Evolutionary conservation across 768 basidiomycete genomes (phyloP).

Genomic region (Tricholoma furcatifolium): DNA sequence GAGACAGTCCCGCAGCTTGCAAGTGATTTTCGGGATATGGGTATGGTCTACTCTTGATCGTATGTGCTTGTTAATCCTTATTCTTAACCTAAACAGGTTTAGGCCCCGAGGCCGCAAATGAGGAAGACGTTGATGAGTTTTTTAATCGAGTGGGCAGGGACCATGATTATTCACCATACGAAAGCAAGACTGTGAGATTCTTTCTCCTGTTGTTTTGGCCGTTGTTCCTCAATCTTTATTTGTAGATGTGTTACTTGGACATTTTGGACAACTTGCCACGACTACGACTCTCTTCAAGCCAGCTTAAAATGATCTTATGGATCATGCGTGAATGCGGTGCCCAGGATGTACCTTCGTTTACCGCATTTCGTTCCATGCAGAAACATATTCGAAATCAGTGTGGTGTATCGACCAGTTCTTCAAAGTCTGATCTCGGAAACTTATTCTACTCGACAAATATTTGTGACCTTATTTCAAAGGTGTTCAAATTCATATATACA

Average conservation of each 20-base stretch:
- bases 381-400: neutral
- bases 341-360: neutral
- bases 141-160: neutral
- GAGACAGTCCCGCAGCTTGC: too few species aligned
- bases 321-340: neutral
- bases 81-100: too few species aligned
- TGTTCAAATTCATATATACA: neutral
- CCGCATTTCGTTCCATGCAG: too few species aligned
- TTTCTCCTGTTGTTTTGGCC: neutral
- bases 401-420: neutral
- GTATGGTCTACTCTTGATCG: too few species aligned
- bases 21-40: too few species aligned
- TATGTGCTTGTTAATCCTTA: too few species aligned
- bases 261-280: conserved; percentile 3
- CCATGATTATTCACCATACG: neutral
- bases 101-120: too few species aligned
- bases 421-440: neutral
- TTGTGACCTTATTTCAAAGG: neutral
- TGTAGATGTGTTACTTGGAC: neutral
- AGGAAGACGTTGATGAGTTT: too few species aligned
- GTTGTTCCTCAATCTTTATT: neutral
- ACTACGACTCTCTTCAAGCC: neutral
- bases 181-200: neutral
- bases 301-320: neutral
- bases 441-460: neutral